Evolutionary conservation across 2,329 filamentous ascomycete genomes (phyloP), one percentile per base, ranked within the genome.

Genomic region (Hypoxylon sp.): DNA sequence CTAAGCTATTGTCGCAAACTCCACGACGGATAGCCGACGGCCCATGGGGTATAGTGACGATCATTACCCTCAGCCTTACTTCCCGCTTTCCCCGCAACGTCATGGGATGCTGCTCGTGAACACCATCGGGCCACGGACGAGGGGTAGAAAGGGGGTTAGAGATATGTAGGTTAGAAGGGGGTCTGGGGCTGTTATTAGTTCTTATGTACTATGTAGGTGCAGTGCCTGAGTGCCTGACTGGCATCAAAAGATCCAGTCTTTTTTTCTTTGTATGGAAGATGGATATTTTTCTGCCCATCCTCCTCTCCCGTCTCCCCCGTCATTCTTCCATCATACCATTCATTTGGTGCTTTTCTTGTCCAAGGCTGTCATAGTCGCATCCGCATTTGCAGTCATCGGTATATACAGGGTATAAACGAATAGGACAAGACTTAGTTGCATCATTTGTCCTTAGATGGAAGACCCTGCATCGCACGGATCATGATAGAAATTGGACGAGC

Each of bases 31-130:
- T 26, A 28, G 24, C 24, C 24, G 7, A 13, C 28, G 37, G n/a
- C 48, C 56, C 41, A 56, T 50, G 34, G 28, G 43, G 48, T 60
- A 57, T 44, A 51, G 55, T 44, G 60, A 51, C 22, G 48, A 60
- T 48, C 63, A 28, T 41, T 59, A 26, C 52, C 48, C 26, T 62
- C 62, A 59, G 56, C 55, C 52, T 67, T 52, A 44, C 37, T 55
- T 53, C 37, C 22, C 17, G 17, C 20, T n/a, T 62, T 57, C 58
- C 49, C 65, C 65, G 59, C 65, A 55, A 51, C 58, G 51, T 67
- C 62, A 67, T 62, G 58, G 56, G 54, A 59, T 56, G 26, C 37
- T 22, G 47, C 46, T 67, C 53, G 52, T 62, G 58, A 67, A 67
- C n/a, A n/a, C 57, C 65, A 59, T 62, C 52, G 49, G 65, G 46